Evolutionary conservation across 208 protist genomes (phyloP), one percentile per base, ranked within the genome.

Genomic region (Wallacemonas sp.): DNA sequence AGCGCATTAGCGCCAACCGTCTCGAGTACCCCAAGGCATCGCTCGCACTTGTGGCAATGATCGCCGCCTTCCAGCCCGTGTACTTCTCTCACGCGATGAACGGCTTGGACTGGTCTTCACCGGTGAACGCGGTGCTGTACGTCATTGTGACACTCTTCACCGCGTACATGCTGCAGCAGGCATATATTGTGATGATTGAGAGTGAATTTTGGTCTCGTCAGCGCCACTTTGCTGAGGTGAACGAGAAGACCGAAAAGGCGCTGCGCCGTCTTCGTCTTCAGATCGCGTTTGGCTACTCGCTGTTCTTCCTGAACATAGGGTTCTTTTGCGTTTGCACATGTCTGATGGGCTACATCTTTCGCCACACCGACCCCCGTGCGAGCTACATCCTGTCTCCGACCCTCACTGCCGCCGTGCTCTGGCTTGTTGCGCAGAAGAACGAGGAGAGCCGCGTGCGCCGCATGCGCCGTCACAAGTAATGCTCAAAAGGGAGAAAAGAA

Each of bases 191-290:
- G 47, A 96, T 96, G 90, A 75, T 94, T 21, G 79, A 86, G 60
- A 94, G 83, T 42, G 85, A 92, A 67, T 96, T 96, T 79, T 94
- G 87, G 88, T 68, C 75, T 26, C 87, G 87, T n/a, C 90, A 96
- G 77, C 82, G 84, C 17, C 88, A 96, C 84, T 94, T 89, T 69
- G 47, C 65, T 14, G 90, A 94, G 64, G 86, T 90, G 12, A 67
- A 72, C 39, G 84, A 92, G 58, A 71, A 81, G 46, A 74, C 84
- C 24, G 75, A 80, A 59, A 83, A 82, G 63, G 30, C 67, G 17
- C 77, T 96, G 58, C 87, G 87, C 24, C 76, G 80, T 22, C 77
- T 91, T 54, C 87, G 90, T 26, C 79, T 96, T 72, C 88, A 94
- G 77, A 75, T 93, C 19, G 72, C 87, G 34, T 63, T 94, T 26